Conservation (phyloP, 495 filamentous ascomycete genomes). For the Jackrogersella multiformis region DNA sequence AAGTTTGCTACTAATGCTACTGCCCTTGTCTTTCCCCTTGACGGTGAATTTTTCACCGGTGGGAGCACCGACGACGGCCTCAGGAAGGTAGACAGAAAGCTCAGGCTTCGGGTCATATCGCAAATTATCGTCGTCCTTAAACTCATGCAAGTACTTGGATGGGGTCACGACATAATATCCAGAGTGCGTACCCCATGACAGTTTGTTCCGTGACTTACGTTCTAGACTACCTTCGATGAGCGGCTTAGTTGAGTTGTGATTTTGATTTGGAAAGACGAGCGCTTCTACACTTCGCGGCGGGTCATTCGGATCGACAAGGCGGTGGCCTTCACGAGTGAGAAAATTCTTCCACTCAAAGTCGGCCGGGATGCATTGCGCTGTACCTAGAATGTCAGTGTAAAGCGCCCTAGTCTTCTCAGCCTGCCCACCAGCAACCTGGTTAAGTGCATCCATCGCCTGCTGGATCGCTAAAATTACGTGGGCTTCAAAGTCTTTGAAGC, state of each 20-base stretch:
- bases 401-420: slow-evolving; percentile 80
- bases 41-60: slow-evolving; percentile 87
- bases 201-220: slow-evolving; percentile 81
- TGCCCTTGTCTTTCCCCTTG: slow-evolving; percentile 86
- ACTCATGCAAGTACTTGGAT: slow-evolving; percentile 89
- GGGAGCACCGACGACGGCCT: slow-evolving; percentile 80
- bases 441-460: slow-evolving; percentile 79
- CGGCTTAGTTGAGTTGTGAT: slow-evolving; percentile 79
- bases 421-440: slow-evolving; percentile 77
- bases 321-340: slow-evolving; percentile 67
- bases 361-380: slow-evolving; percentile 80
- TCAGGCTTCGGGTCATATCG: slow-evolving; percentile 84
- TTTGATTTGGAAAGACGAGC: slow-evolving; percentile 86
- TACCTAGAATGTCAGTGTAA: slow-evolving; percentile 82
- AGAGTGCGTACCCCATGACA: slow-evolving; percentile 77
- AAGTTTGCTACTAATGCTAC: slow-evolving; percentile 61
- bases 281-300: slow-evolving; percentile 74
- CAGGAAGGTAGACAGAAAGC: slow-evolving; percentile 89
- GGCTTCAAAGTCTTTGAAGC: slow-evolving; percentile 86
- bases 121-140: slow-evolving; percentile 90
- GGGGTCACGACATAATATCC: slow-evolving; percentile 91
- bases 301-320: slow-evolving; percentile 81
- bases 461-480: slow-evolving; percentile 88
- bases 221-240: slow-evolving; percentile 88
- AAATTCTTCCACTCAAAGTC: slow-evolving; percentile 96